A percentile compares a stretch with the other conserved stretches of the same genome.
These are phyloP conservation scores for Aspergillus mulundensis DNA, from an alignment of 495 filamentous ascomycete species.

Conservation along the genomic window DNA sequence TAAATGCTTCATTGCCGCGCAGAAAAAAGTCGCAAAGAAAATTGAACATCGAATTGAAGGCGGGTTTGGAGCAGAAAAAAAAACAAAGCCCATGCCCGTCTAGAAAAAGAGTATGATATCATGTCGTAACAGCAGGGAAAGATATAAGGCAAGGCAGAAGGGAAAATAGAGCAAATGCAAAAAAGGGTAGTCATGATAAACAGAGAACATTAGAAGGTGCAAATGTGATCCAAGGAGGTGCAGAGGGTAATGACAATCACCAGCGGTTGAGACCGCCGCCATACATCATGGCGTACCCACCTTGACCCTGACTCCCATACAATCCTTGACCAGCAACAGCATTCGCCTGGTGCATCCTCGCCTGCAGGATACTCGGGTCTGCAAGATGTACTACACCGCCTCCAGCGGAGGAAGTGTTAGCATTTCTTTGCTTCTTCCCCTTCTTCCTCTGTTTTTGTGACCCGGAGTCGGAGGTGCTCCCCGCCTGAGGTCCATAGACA, in stretches of 20 bases:
- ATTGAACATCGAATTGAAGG: slow-evolving; percentile 23
- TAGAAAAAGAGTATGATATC: slow-evolving; percentile 32
- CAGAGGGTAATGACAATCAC: slow-evolving; percentile 48
- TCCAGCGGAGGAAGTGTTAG: slow-evolving; percentile 99
- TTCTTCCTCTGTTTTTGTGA: slow-evolving; percentile 97
- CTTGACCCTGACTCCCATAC: slow-evolving; percentile 90
- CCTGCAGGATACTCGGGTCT: slow-evolving; percentile 99
- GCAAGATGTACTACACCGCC: slow-evolving; percentile 98
- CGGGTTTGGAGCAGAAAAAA: slow-evolving; percentile 18
- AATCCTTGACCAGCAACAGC: slow-evolving; percentile 71
- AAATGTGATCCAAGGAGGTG: slow-evolving; percentile 17
- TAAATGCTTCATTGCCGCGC: slow-evolving; percentile 31
- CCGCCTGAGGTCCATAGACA: slow-evolving; percentile 84
- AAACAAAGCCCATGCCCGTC: slow-evolving; percentile 26
- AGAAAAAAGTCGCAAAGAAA: slow-evolving; percentile 26
- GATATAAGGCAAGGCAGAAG: slow-evolving; percentile 14
- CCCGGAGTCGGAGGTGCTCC: slow-evolving; percentile 77
- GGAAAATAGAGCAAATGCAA: slow-evolving; percentile 9
- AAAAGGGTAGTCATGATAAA: slow-evolving; percentile 22
- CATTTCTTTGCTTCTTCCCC: slow-evolving; percentile 99
- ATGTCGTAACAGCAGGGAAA: slow-evolving; percentile 30
- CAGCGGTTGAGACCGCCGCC: slow-evolving; percentile 69
- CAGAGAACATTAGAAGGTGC: slow-evolving; percentile 12
- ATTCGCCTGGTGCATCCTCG: slow-evolving; percentile 83
- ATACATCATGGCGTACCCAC: slow-evolving; percentile 97